A percentile compares a stretch with the other conserved stretches of the same genome.
Conservation (phyloP, 2,329 filamentous ascomycete species). For the Orbilia blumenaviensis region DNA sequence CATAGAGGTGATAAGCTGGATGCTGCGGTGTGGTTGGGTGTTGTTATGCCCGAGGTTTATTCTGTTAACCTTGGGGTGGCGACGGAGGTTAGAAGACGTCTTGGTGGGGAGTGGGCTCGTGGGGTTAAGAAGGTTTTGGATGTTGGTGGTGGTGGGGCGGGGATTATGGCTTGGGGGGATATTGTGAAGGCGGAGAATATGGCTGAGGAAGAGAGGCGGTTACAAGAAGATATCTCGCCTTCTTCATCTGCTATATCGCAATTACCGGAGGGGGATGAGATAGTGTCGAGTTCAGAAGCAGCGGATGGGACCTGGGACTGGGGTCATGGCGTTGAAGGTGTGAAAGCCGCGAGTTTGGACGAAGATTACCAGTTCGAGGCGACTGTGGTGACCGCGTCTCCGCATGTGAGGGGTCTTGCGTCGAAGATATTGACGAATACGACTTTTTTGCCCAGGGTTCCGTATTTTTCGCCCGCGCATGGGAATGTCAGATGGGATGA, state of each 20-base stretch:
- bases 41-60: constrained; percentile 71
- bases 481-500: constrained; percentile 26
- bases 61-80: constrained; percentile 73
- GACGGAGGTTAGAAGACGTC: constrained; percentile 76
- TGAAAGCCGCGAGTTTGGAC: constrained; percentile 20
- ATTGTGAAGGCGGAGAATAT: constrained; percentile 84
- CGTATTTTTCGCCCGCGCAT: constrained; percentile 62
- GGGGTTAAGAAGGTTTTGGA: constrained; percentile 73
- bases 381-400: constrained; percentile 80
- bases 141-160: constrained; percentile 77
- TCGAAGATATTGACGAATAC: constrained; percentile 84
- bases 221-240: constrained; percentile 59
- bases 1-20: constrained; percentile 37
- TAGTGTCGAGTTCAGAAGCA: constrained; percentile 53
- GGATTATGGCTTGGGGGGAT: constrained; percentile 78
- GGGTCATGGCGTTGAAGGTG: constrained; percentile 45
- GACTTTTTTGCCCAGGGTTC: constrained; percentile 89
- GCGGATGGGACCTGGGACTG: constrained; percentile 65
- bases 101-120: constrained; percentile 77
- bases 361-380: constrained; percentile 65
- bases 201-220: constrained; percentile 68
- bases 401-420: constrained; percentile 76
- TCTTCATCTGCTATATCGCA: not conserved
- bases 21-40: constrained; percentile 41
- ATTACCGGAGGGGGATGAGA: constrained; percentile 17